A percentile compares a stretch with the other conserved stretches of the same genome.
Evolutionary conservation across 345 rosid species (phyloP).

Genomic region (Luvunga scandens): DNA sequence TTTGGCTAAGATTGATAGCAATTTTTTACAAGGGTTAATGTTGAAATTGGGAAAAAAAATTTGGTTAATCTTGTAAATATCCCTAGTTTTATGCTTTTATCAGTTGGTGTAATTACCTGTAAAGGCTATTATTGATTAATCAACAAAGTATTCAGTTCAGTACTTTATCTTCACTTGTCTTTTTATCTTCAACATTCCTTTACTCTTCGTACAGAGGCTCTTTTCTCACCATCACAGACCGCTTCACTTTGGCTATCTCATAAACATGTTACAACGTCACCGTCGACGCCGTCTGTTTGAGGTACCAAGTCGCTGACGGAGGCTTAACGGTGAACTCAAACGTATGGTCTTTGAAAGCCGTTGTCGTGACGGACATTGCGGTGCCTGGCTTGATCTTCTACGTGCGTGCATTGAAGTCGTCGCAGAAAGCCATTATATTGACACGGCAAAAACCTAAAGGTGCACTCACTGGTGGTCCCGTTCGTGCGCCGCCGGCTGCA

Average conservation of each 20-base stretch:
- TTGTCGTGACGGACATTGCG: conserved; percentile 79
- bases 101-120: too few species aligned
- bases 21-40: too few species aligned
- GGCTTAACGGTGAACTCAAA: conserved; percentile 86
- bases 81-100: too few species aligned
- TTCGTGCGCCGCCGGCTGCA: conserved; percentile 69
- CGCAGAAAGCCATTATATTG: conserved; percentile 73
- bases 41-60: too few species aligned
- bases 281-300: conserved; percentile 45
- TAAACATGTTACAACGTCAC: conserved; percentile 61
- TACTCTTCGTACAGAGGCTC: too few species aligned
- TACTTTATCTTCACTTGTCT: too few species aligned
- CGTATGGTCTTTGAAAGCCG: conserved; percentile 84
- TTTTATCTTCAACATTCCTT: too few species aligned
- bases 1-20: too few species aligned
- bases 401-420: conserved; percentile 92
- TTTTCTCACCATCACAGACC: too few species aligned
- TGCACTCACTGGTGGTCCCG: conserved; percentile 73
- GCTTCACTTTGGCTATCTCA: conserved; percentile 94
- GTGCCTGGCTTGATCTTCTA: conserved; percentile 88
- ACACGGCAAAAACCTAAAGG: conserved; percentile 80
- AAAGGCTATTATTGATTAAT: too few species aligned
- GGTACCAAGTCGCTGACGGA: conserved; percentile 76
- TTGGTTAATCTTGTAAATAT: too few species aligned
- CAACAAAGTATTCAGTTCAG: too few species aligned